These are phyloP conservation scores for Tolypocladium album DNA, from an alignment of 2,329 filamentous ascomycete species.

Conservation along the genomic window DNA sequence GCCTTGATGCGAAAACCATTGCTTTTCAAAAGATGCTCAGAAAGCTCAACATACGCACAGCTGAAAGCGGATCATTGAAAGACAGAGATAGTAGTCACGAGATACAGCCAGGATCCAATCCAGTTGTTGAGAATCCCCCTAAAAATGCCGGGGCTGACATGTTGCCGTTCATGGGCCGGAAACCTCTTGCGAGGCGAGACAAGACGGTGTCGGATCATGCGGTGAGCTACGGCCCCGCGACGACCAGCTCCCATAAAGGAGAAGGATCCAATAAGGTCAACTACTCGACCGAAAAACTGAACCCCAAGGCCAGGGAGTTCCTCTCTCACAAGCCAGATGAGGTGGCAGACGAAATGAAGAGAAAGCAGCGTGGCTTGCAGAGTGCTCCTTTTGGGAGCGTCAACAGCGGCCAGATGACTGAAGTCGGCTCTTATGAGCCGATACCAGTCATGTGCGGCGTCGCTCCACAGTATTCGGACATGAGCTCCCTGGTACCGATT, in stretches of 20 bases:
- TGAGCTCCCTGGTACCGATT: neutral
- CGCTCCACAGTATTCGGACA: neutral
- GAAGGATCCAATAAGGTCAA: neutral
- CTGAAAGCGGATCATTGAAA: slow-evolving; percentile 1
- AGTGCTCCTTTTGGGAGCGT: neutral
- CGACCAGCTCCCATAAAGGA: neutral
- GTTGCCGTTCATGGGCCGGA: neutral
- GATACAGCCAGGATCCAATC: neutral
- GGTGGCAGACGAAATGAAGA: neutral
- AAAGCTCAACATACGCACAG: slow-evolving; percentile 11
- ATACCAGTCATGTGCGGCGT: neutral
- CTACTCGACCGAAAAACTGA: neutral
- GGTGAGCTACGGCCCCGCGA: neutral
- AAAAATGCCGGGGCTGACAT: no score
- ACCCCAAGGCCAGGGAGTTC: slow-evolving; percentile 10
- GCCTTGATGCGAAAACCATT: slow-evolving; percentile 5
- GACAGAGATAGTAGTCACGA: neutral
- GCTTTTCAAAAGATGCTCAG: slow-evolving; percentile 17
- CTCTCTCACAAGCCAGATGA: slow-evolving; percentile 1
- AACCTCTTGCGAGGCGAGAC: slow-evolving; percentile 1
- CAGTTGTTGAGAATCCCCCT: neutral
- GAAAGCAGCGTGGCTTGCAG: neutral
- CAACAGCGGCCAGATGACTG: neutral
- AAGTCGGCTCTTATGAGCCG: neutral
- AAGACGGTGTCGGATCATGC: slow-evolving; percentile 6